phyloP scores from a whole-genome alignment of 225 moss, liverwort and hornwort genomes.

The Bryoerythrophyllum caledonicum region DNA sequence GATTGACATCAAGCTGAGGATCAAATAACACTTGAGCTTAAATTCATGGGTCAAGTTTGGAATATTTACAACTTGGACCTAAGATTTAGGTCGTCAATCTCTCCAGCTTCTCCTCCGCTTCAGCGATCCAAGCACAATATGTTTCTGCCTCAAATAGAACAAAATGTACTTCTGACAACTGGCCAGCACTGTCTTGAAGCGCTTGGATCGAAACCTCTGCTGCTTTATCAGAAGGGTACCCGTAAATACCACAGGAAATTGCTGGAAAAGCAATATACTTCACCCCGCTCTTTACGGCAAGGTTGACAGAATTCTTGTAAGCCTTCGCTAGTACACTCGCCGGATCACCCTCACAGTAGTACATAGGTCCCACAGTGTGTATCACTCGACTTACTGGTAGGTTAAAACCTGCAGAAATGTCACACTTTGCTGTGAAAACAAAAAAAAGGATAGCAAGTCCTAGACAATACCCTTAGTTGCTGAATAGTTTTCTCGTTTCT shows the following conservation, averaged over 20 bases:
- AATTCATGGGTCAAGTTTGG: not conserved
- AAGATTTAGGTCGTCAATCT: conserved; percentile 16
- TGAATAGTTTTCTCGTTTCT: not conserved
- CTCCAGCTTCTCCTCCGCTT: conserved; percentile 32
- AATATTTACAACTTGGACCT: not conserved
- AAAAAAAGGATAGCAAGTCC: conserved; percentile 13
- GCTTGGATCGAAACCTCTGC: conserved; percentile 46
- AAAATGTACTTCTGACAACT: conserved; percentile 52
- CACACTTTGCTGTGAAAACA: conserved; percentile 15
- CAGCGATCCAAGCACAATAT: conserved; percentile 40
- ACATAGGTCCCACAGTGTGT: conserved; percentile 86
- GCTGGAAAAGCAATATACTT: conserved; percentile 88
- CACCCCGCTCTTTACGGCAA: conserved; percentile 47
- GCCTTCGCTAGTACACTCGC: conserved; percentile 42
- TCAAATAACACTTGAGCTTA: not conserved
- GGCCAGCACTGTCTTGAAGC: conserved; percentile 36
- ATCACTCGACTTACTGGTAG: conserved; percentile 65
- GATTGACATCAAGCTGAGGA: conserved; percentile 23
- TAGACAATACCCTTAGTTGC: not conserved
- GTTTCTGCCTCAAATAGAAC: conserved; percentile 32
- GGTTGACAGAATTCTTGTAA: conserved; percentile 55
- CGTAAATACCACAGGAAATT: conserved; percentile 82
- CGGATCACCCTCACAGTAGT: conserved; percentile 28
- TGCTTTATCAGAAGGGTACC: conserved; percentile 49
- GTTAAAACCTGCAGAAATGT: conserved; percentile 52